Percentiles rank a stretch among this genome's conserved stretches.
Evolutionary conservation across 805 yeast species (phyloP).

Genomic region (Suhomyces emberorum): DNA sequence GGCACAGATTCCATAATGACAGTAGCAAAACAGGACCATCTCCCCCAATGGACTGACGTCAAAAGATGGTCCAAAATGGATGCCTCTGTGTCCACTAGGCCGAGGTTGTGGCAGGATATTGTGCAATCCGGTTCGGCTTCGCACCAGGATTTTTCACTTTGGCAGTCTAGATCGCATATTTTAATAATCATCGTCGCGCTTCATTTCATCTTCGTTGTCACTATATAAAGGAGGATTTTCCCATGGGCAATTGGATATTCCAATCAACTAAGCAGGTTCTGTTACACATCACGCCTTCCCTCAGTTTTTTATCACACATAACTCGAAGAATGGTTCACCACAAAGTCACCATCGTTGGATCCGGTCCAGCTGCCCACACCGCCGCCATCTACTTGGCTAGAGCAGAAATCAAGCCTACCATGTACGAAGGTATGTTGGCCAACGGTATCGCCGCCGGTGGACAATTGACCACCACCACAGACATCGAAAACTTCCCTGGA

Average conservation of each 20-base stretch:
- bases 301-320: too few relatives aligned
- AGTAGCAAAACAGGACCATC: too few relatives aligned
- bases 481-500: slow-evolving; percentile 98
- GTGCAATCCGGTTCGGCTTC: too few relatives aligned
- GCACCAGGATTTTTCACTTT: background rate
- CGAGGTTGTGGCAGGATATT: too few relatives aligned
- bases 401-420: slow-evolving; percentile 90
- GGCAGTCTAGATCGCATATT: slow-evolving; percentile 4
- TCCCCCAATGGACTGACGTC: too few relatives aligned
- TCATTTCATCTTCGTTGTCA: background rate
- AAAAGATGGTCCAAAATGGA: too few relatives aligned
- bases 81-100: too few relatives aligned
- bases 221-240: background rate
- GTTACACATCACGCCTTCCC: background rate
- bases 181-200: slow-evolving; percentile 1
- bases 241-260: too few relatives aligned
- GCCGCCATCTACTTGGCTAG: slow-evolving; percentile 96
- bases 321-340: slow-evolving; percentile 67
- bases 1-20: too few relatives aligned
- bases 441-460: slow-evolving; percentile 99
- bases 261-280: too few relatives aligned
- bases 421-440: slow-evolving; percentile 95
- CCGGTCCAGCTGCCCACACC: slow-evolving; percentile 99
- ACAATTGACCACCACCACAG: slow-evolving; percentile 97
- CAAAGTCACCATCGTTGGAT: slow-evolving; percentile 85